Conservation (phyloP, 345 rosid species). For the Gossypium herbaceum region DNA sequence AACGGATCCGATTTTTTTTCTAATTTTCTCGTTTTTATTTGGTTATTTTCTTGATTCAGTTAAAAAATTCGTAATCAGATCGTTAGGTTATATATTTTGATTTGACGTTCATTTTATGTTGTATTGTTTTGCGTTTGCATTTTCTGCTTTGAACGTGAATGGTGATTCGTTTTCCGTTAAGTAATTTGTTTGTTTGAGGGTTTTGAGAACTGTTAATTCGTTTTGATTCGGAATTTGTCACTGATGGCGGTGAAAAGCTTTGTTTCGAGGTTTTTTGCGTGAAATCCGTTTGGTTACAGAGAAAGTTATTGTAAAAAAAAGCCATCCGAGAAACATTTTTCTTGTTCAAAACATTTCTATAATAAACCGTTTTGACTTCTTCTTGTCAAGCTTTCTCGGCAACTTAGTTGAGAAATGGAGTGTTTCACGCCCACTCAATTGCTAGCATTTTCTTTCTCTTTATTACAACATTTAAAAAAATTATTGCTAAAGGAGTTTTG, state of each 20-base stretch:
- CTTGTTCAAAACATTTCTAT: not conserved
- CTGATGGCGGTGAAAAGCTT: not conserved
- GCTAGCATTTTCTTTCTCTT: not conserved
- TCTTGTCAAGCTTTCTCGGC: slow-evolving; percentile 20
- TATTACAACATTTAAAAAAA: not conserved
- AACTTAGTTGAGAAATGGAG: not conserved
- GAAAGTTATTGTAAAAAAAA: slow-evolving; percentile 17
- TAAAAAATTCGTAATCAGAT: not conserved
- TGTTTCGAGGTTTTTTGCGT: not conserved
- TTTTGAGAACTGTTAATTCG: not conserved
- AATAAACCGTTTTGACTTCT: not conserved
- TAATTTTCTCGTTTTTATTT: not conserved
- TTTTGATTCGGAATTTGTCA: not conserved
- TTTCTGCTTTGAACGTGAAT: slow-evolving; percentile 9
- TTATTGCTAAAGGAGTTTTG: not conserved
- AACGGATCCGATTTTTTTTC: slow-evolving; percentile 11
- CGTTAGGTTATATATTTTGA: not conserved
- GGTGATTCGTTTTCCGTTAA: slow-evolving; percentile 10
- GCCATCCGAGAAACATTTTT: not conserved
- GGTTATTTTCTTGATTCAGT: not conserved
- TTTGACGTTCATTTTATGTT: not conserved
- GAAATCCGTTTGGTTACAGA: slow-evolving; percentile 18
- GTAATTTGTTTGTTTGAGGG: slow-evolving; percentile 7
- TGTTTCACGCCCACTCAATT: not conserved
- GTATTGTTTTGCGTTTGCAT: slow-evolving; percentile 8